Percentiles rank a stretch among this genome's conserved stretches.
Evolutionary conservation across 1,284 basidiomycete species (phyloP).

Genomic region (Omphalotus olearius): DNA sequence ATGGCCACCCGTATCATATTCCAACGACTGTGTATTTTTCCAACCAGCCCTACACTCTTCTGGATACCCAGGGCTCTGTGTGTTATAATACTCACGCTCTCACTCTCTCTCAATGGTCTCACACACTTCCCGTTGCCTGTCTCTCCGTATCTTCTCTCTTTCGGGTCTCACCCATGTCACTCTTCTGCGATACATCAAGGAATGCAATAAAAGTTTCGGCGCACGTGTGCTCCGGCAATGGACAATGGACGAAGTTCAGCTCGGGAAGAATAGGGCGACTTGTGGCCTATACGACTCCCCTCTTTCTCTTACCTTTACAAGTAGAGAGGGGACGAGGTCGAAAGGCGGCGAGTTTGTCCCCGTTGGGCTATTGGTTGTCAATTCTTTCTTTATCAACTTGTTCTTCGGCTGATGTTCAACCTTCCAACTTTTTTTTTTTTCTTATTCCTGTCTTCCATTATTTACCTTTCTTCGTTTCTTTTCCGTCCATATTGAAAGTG

Average conservation of each 20-base stretch:
- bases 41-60: constrained; percentile 6
- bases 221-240: not conserved
- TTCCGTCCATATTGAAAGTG: too few relatives aligned
- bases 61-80: constrained; percentile 7
- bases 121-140: not conserved
- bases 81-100: constrained; percentile 4
- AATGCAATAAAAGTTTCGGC: not conserved
- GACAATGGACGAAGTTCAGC: constrained; percentile 4
- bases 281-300: not conserved
- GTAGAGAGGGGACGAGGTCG: not conserved
- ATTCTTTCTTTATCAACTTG: constrained; percentile 44
- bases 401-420: constrained; percentile 22
- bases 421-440: constrained; percentile 22
- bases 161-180: not conserved
- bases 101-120: constrained; percentile 2
- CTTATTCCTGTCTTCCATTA: constrained; percentile 28
- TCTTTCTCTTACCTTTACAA: not conserved
- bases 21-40: constrained; percentile 8
- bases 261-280: constrained; percentile 5
- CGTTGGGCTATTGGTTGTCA: constrained; percentile 14
- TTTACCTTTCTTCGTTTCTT: constrained; percentile 20
- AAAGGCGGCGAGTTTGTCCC: not conserved
- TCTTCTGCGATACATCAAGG: constrained; percentile 7
- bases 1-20: not conserved
- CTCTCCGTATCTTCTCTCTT: constrained; percentile 1